Evolutionary conservation across 1,284 basidiomycete genomes (phyloP), one percentile per base, ranked within the genome.

Genomic region (Bjerkandera adusta): DNA sequence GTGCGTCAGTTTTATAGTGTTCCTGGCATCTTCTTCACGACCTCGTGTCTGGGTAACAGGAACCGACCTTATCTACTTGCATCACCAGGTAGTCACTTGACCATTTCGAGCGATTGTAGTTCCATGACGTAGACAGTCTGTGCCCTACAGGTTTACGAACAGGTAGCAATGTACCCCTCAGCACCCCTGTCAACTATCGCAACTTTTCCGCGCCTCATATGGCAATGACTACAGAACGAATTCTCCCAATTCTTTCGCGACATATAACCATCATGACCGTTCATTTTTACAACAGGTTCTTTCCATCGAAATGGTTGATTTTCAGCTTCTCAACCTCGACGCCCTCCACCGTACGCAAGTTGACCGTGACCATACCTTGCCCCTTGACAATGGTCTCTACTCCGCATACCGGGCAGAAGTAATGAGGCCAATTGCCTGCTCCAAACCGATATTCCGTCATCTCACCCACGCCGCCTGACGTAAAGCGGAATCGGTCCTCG

Each of bases 391-490:
- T 16, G 21, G 15, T 7, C 4, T 33, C 13, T 3, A 20, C 35
- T 3, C 41, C 41, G 32, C 41, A 43, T 4, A 22, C 24, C 2
- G 41, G 30, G 24, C 41, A 43, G 41, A 43, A 43, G 15, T 21
- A 21, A 25, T 38, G 36, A 7, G 36, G 21, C 11, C 18, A 18
- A 3, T 12, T n/a, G 20, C 25, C 25, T 12, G 15, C 18, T n/a
- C 12, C 22, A 11, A 21, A 21, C 11, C 21, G 18, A 13, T 38
- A 38, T 24, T 7, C 8, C 20, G 16, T 21, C 10, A 38, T 6
- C 36, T 38, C 36, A n/a, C 25, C 20, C 36, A 18, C 20, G 6
- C 15, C 25, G 8, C 36, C 36, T 11, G 36, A 6, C 6, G 36
- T 38, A 7, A 38, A 15, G 20, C 25, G 20, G 15, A 38, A 38